Percentiles rank a stretch among this genome's conserved stretches.
These are phyloP conservation scores for Candida tibetensis DNA, from an alignment of 805 yeast genomes.

Conservation along the genomic window DNA sequence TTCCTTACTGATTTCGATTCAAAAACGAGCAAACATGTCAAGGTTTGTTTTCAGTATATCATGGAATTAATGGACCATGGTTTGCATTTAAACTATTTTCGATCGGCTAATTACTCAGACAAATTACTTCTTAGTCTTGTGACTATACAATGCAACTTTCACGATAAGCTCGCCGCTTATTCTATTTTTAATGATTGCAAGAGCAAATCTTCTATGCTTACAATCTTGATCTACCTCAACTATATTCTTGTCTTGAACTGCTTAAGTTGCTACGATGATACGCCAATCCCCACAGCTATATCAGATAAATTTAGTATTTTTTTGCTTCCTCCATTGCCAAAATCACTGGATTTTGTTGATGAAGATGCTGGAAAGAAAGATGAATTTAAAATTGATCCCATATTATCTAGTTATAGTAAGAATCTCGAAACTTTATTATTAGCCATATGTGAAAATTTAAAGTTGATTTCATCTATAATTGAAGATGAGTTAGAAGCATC, in stretches of 20 bases:
- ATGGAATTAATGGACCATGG: conserved; percentile 25
- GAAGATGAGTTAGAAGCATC: conserved; percentile 17
- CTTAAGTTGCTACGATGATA: conserved; percentile 7
- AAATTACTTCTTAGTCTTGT: background rate
- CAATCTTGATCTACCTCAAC: conserved; percentile 15
- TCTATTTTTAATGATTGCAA: conserved; percentile 16
- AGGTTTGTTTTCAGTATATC: conserved; percentile 13
- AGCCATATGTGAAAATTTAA: conserved; percentile 10
- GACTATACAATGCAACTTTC: background rate
- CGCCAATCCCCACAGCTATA: conserved; percentile 12
- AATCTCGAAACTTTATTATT: conserved; percentile 6
- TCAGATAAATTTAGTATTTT: conserved; percentile 15
- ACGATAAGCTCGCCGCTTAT: background rate
- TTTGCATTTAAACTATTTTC: conserved; percentile 10
- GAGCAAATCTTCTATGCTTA: conserved; percentile 20
- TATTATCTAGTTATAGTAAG: conserved; percentile 1
- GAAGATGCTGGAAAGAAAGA: conserved; percentile 3
- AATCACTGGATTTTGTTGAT: conserved; percentile 18
- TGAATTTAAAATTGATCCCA: conserved; percentile 5
- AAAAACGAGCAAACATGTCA: background rate
- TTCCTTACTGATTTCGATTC: too few species aligned
- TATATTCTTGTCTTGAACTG: conserved; percentile 16
- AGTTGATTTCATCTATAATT: conserved; percentile 8
- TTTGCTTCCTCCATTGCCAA: conserved; percentile 30
- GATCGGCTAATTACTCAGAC: conserved; percentile 2